Conservation (phyloP, 1,284 basidiomycete species). For the Lentinus polychrous region DNA sequence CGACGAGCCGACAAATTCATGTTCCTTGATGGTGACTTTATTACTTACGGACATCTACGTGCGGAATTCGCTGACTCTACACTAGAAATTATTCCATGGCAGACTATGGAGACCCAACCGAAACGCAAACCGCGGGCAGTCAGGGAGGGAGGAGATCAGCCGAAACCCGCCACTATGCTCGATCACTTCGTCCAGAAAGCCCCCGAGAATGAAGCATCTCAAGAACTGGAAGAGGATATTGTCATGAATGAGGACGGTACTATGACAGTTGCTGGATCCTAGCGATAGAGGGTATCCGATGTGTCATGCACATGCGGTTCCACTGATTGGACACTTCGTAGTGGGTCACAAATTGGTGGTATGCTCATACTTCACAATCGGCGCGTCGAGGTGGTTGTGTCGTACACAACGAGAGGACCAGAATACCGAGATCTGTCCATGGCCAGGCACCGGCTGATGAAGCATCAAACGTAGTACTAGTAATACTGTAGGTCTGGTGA, state of each 20-base stretch:
- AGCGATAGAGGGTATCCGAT: too few species aligned
- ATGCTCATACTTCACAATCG: too few species aligned
- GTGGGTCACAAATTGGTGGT: too few species aligned
- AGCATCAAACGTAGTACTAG: too few species aligned
- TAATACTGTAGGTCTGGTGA: too few species aligned
- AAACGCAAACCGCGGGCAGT: slow-evolving; percentile 35
- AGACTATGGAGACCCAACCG: slow-evolving; percentile 30
- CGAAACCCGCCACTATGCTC: slow-evolving; percentile 30
- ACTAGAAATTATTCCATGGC: slow-evolving; percentile 51
- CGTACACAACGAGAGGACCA: too few species aligned
- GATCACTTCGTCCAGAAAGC: slow-evolving; percentile 25
- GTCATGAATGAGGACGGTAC: slow-evolving; percentile 26
- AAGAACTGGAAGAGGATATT: slow-evolving; percentile 12
- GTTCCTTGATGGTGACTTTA: slow-evolving; percentile 53
- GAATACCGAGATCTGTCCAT: too few species aligned
- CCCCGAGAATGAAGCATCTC: slow-evolving; percentile 3
- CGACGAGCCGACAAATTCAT: slow-evolving; percentile 65
- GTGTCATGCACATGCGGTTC: too few species aligned
- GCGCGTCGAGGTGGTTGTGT: too few species aligned
- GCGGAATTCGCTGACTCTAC: neutral
- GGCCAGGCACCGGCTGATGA: too few species aligned
- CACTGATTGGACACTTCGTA: too few species aligned
- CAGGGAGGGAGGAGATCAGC: slow-evolving; percentile 11
- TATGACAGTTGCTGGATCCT: slow-evolving; percentile 14
- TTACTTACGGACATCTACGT: neutral